A percentile compares a stretch with the other conserved stretches of the same genome.
Evolutionary conservation across 441 rosid genomes (phyloP).

Genomic region (Geranium incanum): DNA sequence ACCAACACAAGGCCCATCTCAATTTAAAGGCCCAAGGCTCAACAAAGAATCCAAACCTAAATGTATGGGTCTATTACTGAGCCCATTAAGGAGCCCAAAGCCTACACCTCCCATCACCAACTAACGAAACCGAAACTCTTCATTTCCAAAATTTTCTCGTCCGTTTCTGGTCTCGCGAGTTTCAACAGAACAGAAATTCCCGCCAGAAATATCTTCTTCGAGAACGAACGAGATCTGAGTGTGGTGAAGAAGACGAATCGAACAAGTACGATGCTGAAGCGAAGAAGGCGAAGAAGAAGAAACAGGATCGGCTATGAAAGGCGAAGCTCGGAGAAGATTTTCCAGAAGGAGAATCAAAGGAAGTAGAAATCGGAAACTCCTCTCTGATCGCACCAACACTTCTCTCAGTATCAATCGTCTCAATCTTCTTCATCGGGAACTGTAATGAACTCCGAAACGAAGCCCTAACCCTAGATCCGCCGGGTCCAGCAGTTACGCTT

Average conservation of each 20-base stretch:
- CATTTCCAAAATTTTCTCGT: background rate
- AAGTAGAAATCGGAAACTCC: background rate
- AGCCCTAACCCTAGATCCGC: background rate
- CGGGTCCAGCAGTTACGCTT: background rate
- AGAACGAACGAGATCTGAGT: background rate
- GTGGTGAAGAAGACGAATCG: background rate
- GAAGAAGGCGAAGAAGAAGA: background rate
- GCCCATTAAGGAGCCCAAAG: background rate
- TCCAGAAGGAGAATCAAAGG: background rate
- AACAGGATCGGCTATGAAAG: background rate
- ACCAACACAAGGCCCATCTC: too few relatives aligned
- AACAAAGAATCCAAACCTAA: background rate
- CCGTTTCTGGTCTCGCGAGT: background rate
- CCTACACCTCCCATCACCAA: background rate
- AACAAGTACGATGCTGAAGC: background rate
- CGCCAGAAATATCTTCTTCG: constrained; percentile 1
- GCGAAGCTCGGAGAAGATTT: background rate
- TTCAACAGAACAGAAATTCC: constrained; percentile 2
- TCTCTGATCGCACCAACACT: background rate
- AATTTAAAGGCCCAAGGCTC: background rate
- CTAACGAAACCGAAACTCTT: background rate
- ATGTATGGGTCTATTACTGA: background rate
- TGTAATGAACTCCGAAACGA: background rate
- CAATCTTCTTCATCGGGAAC: background rate
- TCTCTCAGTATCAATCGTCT: background rate